Conservation (phyloP, 768 basidiomycete species). For the Pluteus cervinus region DNA sequence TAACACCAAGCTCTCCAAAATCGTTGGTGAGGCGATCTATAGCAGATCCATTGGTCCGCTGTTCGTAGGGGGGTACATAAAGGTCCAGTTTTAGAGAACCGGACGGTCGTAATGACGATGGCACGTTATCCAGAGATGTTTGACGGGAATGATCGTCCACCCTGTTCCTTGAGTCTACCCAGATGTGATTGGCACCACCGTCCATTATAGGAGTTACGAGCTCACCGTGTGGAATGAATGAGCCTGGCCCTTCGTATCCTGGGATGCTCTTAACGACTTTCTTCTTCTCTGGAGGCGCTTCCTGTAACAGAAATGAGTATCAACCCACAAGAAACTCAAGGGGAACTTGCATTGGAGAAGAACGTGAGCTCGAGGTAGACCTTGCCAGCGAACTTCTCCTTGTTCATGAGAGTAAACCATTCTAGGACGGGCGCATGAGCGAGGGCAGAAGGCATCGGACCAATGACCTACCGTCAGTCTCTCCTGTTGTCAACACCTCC, state of each 20-base stretch:
- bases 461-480: conserved; percentile 79
- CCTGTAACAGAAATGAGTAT: conserved; percentile 34
- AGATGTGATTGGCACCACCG: conserved; percentile 20
- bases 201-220: conserved; percentile 16
- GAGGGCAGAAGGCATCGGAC: neutral
- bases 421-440: conserved; percentile 40
- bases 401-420: conserved; percentile 88
- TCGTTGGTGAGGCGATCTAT: conserved; percentile 56
- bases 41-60: conserved; percentile 32
- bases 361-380: conserved; percentile 96
- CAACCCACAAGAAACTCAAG: conserved; percentile 5
- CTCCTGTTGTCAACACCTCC: conserved; percentile 89
- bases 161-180: conserved; percentile 26
- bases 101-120: conserved; percentile 57
- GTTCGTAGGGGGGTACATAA: conserved; percentile 73
- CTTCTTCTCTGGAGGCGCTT: conserved; percentile 74
- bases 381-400: conserved; percentile 92
- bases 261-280: conserved; percentile 44
- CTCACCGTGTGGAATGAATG: conserved; percentile 55
- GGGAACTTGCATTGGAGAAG: conserved; percentile 78
- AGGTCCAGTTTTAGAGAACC: conserved; percentile 58
- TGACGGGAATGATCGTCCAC: conserved; percentile 31
- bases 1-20: conserved; percentile 60
- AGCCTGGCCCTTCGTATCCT: conserved; percentile 74
- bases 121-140: conserved; percentile 46